Evolutionary conservation across 139 green algal species (phyloP).

Genomic region (Picochlorum sp.): DNA sequence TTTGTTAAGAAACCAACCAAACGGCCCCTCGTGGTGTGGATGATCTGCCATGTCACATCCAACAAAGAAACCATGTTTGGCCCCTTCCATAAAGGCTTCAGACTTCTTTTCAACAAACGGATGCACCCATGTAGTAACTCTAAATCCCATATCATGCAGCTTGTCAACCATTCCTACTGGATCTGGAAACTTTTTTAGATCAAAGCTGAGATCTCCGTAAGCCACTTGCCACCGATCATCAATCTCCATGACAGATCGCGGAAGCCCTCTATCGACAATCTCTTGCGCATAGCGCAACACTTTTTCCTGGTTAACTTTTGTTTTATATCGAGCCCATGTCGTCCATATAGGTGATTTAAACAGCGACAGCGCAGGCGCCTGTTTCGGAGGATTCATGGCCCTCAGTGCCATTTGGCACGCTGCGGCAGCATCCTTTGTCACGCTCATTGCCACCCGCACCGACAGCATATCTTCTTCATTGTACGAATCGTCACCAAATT

Average conservation of each 20-base stretch:
- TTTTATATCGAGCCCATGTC: slow-evolving; percentile 52
- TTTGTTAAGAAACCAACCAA: not conserved
- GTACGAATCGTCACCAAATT: not conserved
- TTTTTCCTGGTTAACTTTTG: slow-evolving; percentile 34
- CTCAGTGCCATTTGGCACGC: slow-evolving; percentile 27
- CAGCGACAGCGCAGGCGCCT: slow-evolving; percentile 18
- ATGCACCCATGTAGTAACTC: slow-evolving; percentile 58
- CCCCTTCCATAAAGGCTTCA: slow-evolving; percentile 41
- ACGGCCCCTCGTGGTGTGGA: not conserved
- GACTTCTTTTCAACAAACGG: slow-evolving; percentile 51
- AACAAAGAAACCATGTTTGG: slow-evolving; percentile 46
- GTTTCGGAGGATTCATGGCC: slow-evolving; percentile 19
- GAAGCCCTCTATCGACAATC: slow-evolving; percentile 34
- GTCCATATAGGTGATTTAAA: slow-evolving; percentile 50
- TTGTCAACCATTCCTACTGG: slow-evolving; percentile 35
- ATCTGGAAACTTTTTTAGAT: slow-evolving; percentile 36
- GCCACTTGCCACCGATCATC: slow-evolving; percentile 13
- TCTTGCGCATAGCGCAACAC: slow-evolving; percentile 45
- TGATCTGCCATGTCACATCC: slow-evolving; percentile 4
- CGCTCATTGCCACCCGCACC: slow-evolving; percentile 22
- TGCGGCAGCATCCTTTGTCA: slow-evolving; percentile 25
- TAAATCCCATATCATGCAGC: slow-evolving; percentile 51
- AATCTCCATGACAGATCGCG: slow-evolving; percentile 16
- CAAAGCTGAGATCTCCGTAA: slow-evolving; percentile 46
- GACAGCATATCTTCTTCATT: not conserved